These are phyloP conservation scores for Sporothrix pseudoabietina DNA, from an alignment of 2,329 filamentous ascomycete species.

Conservation along the genomic window DNA sequence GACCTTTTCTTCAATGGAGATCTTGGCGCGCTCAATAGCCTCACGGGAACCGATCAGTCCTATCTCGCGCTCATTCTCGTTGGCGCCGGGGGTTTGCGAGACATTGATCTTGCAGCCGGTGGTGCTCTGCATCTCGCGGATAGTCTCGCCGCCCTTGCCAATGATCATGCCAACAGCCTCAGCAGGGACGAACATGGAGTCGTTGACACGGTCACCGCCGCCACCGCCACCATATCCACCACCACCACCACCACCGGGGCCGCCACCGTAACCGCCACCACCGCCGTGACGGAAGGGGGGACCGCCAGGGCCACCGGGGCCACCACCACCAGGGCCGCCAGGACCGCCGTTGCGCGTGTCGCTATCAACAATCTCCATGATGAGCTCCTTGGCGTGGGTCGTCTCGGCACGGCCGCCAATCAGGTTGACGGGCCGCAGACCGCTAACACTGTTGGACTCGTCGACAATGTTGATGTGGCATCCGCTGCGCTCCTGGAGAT, in stretches of 20 bases:
- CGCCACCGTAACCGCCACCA: slow-evolving; percentile 38
- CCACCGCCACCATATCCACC: slow-evolving; percentile 46
- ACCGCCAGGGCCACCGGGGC: slow-evolving; percentile 33
- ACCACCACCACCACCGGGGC: slow-evolving; percentile 46
- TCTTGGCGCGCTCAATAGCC: slow-evolving; percentile 78
- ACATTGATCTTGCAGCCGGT: slow-evolving; percentile 96
- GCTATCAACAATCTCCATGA: slow-evolving; percentile 92
- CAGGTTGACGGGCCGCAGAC: slow-evolving; percentile 84
- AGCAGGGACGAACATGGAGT: slow-evolving; percentile 82
- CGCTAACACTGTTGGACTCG: slow-evolving; percentile 90
- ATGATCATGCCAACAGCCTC: slow-evolving; percentile 97
- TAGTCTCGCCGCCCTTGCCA: slow-evolving; percentile 90
- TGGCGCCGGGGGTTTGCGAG: slow-evolving; percentile 73
- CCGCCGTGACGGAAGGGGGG: slow-evolving; percentile 40
- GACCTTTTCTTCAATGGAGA: slow-evolving; percentile 87
- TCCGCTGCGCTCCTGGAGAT: slow-evolving; percentile 87
- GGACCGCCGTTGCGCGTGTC: slow-evolving; percentile 63
- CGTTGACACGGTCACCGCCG: slow-evolving; percentile 70
- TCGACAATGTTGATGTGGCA: slow-evolving; percentile 95
- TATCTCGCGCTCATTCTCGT: slow-evolving; percentile 82
- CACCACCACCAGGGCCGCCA: slow-evolving; percentile 29
- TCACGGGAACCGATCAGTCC: slow-evolving; percentile 77
- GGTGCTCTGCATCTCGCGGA: slow-evolving; percentile 86
- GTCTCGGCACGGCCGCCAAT: slow-evolving; percentile 78
- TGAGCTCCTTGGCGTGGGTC: slow-evolving; percentile 78